Evolutionary conservation across 139 green algal genomes (phyloP).

Genomic region (Mesotaenium endlicherianum): DNA sequence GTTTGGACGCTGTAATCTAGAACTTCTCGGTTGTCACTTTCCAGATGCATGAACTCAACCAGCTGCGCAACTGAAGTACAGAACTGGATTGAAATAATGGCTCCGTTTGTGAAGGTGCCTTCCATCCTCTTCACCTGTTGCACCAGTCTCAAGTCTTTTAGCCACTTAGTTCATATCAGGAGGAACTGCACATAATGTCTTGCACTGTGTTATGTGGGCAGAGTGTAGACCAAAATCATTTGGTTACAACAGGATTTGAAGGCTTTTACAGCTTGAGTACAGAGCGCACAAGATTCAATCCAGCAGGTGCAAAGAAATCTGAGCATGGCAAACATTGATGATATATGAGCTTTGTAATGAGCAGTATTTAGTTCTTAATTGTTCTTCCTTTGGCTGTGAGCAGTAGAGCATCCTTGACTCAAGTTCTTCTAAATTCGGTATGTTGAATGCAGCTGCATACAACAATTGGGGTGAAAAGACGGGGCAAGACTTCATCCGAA

Average conservation of each 20-base stretch:
- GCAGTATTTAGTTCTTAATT: too few species aligned
- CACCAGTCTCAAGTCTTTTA: too few species aligned
- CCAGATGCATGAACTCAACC: background rate
- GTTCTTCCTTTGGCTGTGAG: too few species aligned
- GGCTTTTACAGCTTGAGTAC: conserved; percentile 70
- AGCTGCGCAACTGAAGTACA: background rate
- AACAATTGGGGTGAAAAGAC: conserved; percentile 50
- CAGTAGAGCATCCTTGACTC: too few species aligned
- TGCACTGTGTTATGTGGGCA: conserved; percentile 19
- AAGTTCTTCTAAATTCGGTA: too few species aligned
- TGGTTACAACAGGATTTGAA: conserved; percentile 62
- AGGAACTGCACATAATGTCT: background rate
- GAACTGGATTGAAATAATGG: conserved; percentile 16
- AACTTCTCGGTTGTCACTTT: background rate
- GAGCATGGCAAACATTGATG: too few species aligned
- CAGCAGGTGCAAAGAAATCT: too few species aligned
- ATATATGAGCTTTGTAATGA: too few species aligned
- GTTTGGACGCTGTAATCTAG: background rate
- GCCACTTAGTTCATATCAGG: background rate
- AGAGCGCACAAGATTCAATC: too few species aligned
- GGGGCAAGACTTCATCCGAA: conserved; percentile 61
- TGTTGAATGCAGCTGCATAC: too few species aligned
- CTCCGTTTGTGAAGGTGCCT: conserved; percentile 1
- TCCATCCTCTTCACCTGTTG: background rate
- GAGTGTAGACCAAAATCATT: conserved; percentile 57